Base-by-base conservation (phyloP, 1,139 yeast species). In the Wickerhamiella pararugosa region DNA sequence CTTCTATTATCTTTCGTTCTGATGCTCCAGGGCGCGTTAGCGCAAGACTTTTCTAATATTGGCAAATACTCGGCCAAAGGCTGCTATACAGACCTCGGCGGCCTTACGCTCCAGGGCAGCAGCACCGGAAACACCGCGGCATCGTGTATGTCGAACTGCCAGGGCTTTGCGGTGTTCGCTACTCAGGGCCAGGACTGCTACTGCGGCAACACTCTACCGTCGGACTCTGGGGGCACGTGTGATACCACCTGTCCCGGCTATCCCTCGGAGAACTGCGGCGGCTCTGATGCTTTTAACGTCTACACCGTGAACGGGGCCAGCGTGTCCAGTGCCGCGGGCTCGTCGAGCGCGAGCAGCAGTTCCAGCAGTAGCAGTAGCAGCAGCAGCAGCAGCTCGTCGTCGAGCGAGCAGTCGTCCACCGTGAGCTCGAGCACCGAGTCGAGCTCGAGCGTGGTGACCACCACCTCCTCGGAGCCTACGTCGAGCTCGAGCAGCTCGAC, bases 181-280 rank as follows among this genome's bases (percentile, higher is more conserved):
- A 52, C 79, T 37, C 55, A 68, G 34, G 87, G 84, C 34, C 56
- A 63, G 42, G 59, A 63, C 21, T 83, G 94, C 61, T 73, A 66
- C 54, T 83, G 94, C 60, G 81, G 87, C 47, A 55, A 62, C 47
- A 49, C 62, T 0, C 54, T 66, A 15, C 93, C 94, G 1, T 44
- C 62, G 10, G 53, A 50, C 8, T 51, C 49, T 29, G 41, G 53
- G n/a, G 46, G 64, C 8, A 41, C 47, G 7, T 79, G 90, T 61
- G 52, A 59, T 47, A 53, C 53, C 1, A 43, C 51, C 1, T 79
- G 90, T 58, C 49, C 57, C 32, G 84, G 81, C 7, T 79, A 63
- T 52, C 68, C 66, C 9, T 2, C 35, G 1, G 72, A 68, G 33
- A 63, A 46, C 27, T 79, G 87, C 58, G 87, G 87, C 44, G 82